A percentile compares a stretch with the other conserved stretches of the same genome.
Evolutionary conservation across 1,284 basidiomycete genomes (phyloP).

Genomic region (Gomphus bonarii): DNA sequence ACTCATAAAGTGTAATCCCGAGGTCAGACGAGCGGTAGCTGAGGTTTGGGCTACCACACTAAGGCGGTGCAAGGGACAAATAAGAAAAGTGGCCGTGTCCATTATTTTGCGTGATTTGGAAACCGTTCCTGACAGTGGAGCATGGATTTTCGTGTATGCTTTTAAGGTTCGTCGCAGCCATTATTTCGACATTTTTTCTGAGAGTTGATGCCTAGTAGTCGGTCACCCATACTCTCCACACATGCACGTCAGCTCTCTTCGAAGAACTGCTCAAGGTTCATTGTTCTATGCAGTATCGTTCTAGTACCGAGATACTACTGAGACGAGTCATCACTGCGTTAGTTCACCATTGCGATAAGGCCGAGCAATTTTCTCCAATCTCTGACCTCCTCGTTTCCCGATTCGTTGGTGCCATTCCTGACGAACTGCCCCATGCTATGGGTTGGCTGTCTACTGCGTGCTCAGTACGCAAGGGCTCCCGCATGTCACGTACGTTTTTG

Average conservation of each 20-base stretch:
- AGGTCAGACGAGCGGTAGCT: conserved; percentile 60
- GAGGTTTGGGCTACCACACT: conserved; percentile 71
- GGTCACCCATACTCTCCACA: conserved; percentile 71
- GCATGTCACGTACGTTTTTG: conserved; percentile 7
- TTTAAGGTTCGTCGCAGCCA: conserved; percentile 44
- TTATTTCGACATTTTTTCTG: neutral
- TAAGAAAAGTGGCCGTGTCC: conserved; percentile 39
- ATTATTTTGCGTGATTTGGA: conserved; percentile 34
- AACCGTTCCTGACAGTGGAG: conserved; percentile 45
- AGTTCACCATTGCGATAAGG: conserved; percentile 66
- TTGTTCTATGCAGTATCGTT: conserved; percentile 29
- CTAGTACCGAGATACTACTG: conserved; percentile 40
- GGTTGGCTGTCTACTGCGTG: neutral
- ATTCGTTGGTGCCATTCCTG: neutral
- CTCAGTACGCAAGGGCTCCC: conserved; percentile 9
- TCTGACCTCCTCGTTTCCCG: conserved; percentile 32
- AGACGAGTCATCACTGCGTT: conserved; percentile 69
- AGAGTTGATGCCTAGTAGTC: conserved; percentile 35
- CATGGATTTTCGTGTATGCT: conserved; percentile 60
- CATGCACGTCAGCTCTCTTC: conserved; percentile 57
- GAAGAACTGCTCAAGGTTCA: conserved; percentile 42
- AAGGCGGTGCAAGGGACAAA: conserved; percentile 46
- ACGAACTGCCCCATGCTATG: neutral
- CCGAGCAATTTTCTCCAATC: conserved; percentile 52
- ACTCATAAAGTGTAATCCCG: conserved; percentile 48